These are phyloP conservation scores for Sporobolomyces pararoseus DNA, from an alignment of 768 basidiomycete genomes.

Conservation along the genomic window DNA sequence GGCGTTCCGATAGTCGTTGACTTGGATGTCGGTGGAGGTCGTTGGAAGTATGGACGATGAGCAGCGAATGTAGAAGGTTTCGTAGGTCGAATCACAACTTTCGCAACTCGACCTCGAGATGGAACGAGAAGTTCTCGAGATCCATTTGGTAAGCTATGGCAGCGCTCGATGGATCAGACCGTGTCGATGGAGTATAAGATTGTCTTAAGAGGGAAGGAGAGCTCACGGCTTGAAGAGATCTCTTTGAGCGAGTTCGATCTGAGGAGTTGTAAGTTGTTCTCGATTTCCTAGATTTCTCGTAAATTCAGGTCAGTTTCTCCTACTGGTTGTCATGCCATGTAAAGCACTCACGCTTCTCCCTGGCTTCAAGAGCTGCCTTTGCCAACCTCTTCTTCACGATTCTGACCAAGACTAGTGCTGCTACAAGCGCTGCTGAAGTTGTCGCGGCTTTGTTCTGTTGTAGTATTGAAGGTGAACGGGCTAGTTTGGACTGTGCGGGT, in stretches of 20 bases:
- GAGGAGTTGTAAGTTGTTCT: constrained; percentile 37
- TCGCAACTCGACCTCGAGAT: constrained; percentile 33
- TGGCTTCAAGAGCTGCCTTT: constrained; percentile 2
- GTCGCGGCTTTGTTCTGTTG: neutral
- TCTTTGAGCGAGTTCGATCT: constrained; percentile 38
- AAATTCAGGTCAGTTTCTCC: neutral
- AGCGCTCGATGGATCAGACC: too few relatives aligned
- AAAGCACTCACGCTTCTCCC: constrained; percentile 14
- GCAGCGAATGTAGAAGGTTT: constrained; percentile 39
- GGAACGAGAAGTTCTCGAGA: constrained; percentile 44
- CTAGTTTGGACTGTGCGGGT: constrained; percentile 19
- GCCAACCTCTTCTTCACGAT: neutral
- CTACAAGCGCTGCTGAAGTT: neutral
- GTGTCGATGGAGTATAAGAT: neutral
- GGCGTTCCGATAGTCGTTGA: neutral
- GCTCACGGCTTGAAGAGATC: constrained; percentile 39
- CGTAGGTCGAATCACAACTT: constrained; percentile 42
- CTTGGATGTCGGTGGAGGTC: neutral
- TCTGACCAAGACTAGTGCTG: neutral
- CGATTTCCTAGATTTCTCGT: neutral
- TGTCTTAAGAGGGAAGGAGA: neutral
- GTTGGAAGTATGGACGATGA: constrained; percentile 40
- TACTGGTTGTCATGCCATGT: neutral
- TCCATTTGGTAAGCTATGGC: constrained; percentile 31
- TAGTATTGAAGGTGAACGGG: neutral